Evolutionary conservation across 176 grass and related monocot species (phyloP), one percentile per base, ranked within the genome.

Genomic region (Typha latifolia): DNA sequence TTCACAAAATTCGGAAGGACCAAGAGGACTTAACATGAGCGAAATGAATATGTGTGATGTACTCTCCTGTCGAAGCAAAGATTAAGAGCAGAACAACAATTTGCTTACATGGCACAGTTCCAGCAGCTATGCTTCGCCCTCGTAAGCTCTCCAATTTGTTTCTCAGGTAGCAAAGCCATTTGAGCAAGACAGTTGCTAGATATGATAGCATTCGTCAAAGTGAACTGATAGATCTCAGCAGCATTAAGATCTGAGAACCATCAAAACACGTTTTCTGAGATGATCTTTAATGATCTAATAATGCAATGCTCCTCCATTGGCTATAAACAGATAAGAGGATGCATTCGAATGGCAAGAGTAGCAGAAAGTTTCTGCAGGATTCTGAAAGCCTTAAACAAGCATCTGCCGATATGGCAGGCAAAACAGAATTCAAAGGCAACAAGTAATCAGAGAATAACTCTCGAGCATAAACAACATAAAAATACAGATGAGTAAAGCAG

Each of bases 391-490:
- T 59, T 59, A 59, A 59, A 21, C 53, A 59, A 59, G 5, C 18
- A 19, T 59, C 53, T 21, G 53, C 53, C 53, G 2, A 59, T 14
- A 22, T n/a, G 53, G 53, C 53, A 21, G 53, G 53, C 53, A 22
- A 59, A 59, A 59, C n/a, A 59, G 53, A 59, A 59, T 22, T 11
- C 1, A 59, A 14, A 59, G 53, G 10, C 53, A 59, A 19, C 53
- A 19, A 63, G 56, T 68, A 55, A 49, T 77, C 66, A 62, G 19
- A 64, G 68, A 63, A 71, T 14, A 64, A 49, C 47, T 12, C 10
- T 4, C 15, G 73, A 20, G 51, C 49, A 64, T 31, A 14, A 31
- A 78, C 12, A 47, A 22, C 20, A 18, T 52, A 37, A 72, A 24
- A n/a, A n/a, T n/a, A 71, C 61, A 49, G 53, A 43, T 3, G 53